Base-by-base conservation (phyloP, 768 basidiomycete genomes). In the Leccinum variicolor region DNA sequence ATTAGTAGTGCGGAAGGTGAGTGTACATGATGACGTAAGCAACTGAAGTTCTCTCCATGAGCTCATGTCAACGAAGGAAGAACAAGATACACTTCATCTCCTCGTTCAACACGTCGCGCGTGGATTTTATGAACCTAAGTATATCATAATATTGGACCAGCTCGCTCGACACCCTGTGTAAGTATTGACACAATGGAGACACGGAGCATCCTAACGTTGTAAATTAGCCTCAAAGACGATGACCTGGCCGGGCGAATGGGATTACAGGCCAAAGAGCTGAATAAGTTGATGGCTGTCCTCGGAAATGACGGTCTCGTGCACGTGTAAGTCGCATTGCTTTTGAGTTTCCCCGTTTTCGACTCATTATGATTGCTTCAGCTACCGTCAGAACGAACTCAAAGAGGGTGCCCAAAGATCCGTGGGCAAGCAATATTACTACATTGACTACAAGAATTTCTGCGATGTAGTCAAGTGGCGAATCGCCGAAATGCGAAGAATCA, bases 381-480 rank as follows among this genome's bases (percentile, higher is more conserved):
- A 41, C 69, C 89, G 92, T 45, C 92, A 94, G 68, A 94, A 94
- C 61, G 93, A 95, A 75, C 83, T 94, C 64, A 91, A 92, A 69
- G 92, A 94, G 70, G 90, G 90, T 52, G 89, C 90, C 46, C 89
- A 90, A 71, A 86, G 95, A 59, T 88, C 90, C 58, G 87, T 90
- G 58, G 89, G 89, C 61, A 87, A 89, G 66, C 89, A 92, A 67
- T 99, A 98, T 78, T 99, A 92, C 78, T 98, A 92, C 75, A 90
- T 99, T 70, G 89, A 99, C 76, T 94, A 96, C 73, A 85, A 93
- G 66, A 85, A 87, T 68, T 95, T 98, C 70, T 94, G 92, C 75
- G 94, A 98, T 73, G 94, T 98, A 48, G 91, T 96, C 73, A 98
- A 98, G 73, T 99, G 96, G 92, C 82, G 95, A 41, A 85, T 98